These are phyloP conservation scores for Clavariopsis aquatica DNA, from an alignment of 495 filamentous ascomycete species.

Conservation along the genomic window DNA sequence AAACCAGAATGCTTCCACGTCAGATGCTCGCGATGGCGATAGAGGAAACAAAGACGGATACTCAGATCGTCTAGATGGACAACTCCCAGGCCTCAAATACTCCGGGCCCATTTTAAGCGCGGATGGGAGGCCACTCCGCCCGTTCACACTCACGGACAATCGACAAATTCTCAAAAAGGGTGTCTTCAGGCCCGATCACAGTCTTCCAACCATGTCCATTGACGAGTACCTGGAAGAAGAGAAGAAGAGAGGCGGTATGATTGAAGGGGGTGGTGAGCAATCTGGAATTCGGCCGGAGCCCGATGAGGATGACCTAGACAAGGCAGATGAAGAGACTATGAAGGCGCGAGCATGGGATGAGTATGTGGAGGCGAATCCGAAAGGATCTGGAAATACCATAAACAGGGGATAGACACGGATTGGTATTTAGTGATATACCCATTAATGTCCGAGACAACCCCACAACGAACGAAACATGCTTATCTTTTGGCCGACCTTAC, in stretches of 20 bases:
- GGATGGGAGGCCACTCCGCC: conserved; percentile 83
- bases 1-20: conserved; percentile 7
- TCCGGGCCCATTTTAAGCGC: conserved; percentile 76
- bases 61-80: conserved; percentile 73
- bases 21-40: conserved; percentile 25
- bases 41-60: conserved; percentile 53
- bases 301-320: conserved; percentile 86
- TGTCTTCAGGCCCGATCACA: conserved; percentile 89
- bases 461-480: not conserved
- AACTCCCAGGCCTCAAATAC: conserved; percentile 53
- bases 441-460: not conserved
- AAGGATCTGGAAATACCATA: conserved; percentile 50
- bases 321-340: conserved; percentile 83
- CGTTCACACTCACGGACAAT: conserved; percentile 81
- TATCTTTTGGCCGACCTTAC: not conserved
- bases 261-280: conserved; percentile 85
- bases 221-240: conserved; percentile 98
- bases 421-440: conserved; percentile 2
- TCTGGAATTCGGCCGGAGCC: conserved; percentile 68
- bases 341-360: conserved; percentile 97
- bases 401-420: conserved; percentile 43
- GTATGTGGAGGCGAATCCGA: conserved; percentile 85
- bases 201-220: conserved; percentile 94
- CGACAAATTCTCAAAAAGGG: conserved; percentile 75
- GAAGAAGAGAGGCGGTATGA: conserved; percentile 77